These are phyloP conservation scores for Calonectria pteridis DNA, from an alignment of 2,329 filamentous ascomycete genomes.

Conservation along the genomic window DNA sequence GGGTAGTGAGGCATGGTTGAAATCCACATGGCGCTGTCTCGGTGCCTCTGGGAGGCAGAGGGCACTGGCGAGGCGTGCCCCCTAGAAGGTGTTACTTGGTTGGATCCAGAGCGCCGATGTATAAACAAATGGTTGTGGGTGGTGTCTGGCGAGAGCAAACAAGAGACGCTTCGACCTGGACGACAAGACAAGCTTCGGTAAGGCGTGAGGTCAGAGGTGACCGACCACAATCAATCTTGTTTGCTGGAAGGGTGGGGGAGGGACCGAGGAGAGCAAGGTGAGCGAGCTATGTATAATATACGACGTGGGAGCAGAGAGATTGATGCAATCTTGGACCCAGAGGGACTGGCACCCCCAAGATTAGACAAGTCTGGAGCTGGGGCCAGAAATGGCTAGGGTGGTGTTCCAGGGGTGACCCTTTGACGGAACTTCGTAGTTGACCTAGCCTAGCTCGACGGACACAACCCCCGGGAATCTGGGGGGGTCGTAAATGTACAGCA, in stretches of 20 bases:
- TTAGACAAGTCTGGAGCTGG: constrained; percentile 44
- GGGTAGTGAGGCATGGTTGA: constrained; percentile 43
- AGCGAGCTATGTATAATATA: constrained; percentile 44
- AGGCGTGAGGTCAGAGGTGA: constrained; percentile 4
- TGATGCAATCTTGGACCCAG: constrained; percentile 48
- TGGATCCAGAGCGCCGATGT: constrained; percentile 39
- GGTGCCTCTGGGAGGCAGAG: constrained; percentile 43
- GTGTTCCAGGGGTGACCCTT: constrained; percentile 44
- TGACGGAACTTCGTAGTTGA: constrained; percentile 40
- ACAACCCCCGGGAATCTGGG: constrained; percentile 48
- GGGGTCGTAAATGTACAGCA: constrained; percentile 32
- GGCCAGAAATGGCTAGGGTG: constrained; percentile 43
- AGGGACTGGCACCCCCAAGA: constrained; percentile 43
- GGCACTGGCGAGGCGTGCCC: constrained; percentile 47
- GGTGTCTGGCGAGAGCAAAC: neutral
- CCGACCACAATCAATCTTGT: constrained; percentile 22
- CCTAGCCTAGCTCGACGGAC: constrained; percentile 43
- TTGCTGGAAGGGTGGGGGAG: constrained; percentile 25
- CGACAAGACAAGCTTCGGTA: neutral
- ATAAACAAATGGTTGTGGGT: constrained; percentile 19
- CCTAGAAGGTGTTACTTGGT: constrained; percentile 35
- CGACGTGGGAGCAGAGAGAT: constrained; percentile 42
- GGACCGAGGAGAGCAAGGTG: constrained; percentile 28
- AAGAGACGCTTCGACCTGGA: neutral
- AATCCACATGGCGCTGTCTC: constrained; percentile 41